Evolutionary conservation across 75 land plant genomes (phyloP), one percentile per base, ranked within the genome.

Genomic region (Isoetes taiwanensis): DNA sequence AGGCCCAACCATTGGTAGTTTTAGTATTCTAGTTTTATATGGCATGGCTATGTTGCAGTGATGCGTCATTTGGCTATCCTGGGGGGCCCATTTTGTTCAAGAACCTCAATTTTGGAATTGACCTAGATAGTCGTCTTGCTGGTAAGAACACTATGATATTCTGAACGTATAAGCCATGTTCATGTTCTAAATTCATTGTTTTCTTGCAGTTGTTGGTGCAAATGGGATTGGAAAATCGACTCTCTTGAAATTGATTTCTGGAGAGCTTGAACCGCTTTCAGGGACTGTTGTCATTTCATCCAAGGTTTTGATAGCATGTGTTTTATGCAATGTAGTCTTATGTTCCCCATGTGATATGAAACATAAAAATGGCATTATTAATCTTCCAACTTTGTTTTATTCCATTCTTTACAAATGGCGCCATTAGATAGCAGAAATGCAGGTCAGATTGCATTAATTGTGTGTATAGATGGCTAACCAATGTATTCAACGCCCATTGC

Each of bases 191-290:
- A 16, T 50, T 23, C 24, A 27, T 31, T 25, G 2, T 63, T 75
- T 1, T 46, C 53, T 48, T 62, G 28, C 72, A 93, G 98, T 93
- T 93, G 98, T 93, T 62, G 98, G 98, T 32, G 87, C 95, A 39
- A 93, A 93, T 74, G 98, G 98, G 20, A 93, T 93, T 57, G 98
- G 98, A 4, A 93, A 93, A 62, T 93, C 98, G 39, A 93, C 98
- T 1, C 74, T 93, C 50, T 77, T 93, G 57, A 93, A 93, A 55
- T 55, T 93, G 43, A 93, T 93, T 54, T 78, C 98, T 31, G 98
- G 98, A 64, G 98, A 88, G 10, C 73, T 93, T 43, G 96, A 93
- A 70, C 98, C 98, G 57, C 78, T 66, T 63, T 93, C 96, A 14
- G 98, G 98, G 26, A 87, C 98, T 21, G 83, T 93, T 10, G 87